phyloP scores from a whole-genome alignment of 345 rosid genomes.

The Clarkia xantiana region DNA sequence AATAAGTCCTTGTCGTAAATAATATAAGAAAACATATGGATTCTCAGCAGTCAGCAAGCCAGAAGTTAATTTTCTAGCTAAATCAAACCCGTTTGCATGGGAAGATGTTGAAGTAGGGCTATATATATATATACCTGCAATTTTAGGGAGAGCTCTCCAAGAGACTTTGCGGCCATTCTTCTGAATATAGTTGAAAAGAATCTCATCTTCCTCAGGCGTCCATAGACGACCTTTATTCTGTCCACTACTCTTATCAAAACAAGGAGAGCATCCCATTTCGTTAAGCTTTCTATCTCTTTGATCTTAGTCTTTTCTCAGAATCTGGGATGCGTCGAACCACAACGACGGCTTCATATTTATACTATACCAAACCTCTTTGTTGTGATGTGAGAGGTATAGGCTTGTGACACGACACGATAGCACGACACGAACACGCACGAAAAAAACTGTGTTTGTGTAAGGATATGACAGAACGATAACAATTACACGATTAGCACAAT shows the following conservation, averaged over 20 bases:
- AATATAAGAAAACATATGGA: no score
- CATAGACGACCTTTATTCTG: constrained; percentile 90
- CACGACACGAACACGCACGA: no score
- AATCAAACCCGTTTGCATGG: no score
- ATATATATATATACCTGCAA: constrained; percentile 30
- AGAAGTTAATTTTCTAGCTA: no score
- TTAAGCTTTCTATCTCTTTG: constrained; percentile 5
- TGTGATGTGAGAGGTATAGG: no score
- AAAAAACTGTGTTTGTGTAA: no score
- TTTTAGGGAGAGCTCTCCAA: constrained; percentile 86
- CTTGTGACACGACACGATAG: no score
- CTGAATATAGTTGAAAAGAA: constrained; percentile 41
- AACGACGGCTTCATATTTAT: constrained; percentile 20
- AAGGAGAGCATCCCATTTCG: constrained; percentile 42
- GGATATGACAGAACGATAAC: no score
- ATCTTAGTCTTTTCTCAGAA: neutral
- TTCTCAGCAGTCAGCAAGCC: no score
- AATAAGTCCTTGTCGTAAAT: no score
- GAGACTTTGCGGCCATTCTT: constrained; percentile 72
- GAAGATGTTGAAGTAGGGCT: neutral
- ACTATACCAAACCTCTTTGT: constrained; percentile 22
- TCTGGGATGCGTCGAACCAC: constrained; percentile 37
- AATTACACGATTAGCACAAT: no score
- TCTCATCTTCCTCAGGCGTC: constrained; percentile 77
- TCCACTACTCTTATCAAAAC: constrained; percentile 46